These are phyloP conservation scores for Trichoderma aggressivum DNA, from an alignment of 2,329 filamentous ascomycete genomes.

Conservation along the genomic window DNA sequence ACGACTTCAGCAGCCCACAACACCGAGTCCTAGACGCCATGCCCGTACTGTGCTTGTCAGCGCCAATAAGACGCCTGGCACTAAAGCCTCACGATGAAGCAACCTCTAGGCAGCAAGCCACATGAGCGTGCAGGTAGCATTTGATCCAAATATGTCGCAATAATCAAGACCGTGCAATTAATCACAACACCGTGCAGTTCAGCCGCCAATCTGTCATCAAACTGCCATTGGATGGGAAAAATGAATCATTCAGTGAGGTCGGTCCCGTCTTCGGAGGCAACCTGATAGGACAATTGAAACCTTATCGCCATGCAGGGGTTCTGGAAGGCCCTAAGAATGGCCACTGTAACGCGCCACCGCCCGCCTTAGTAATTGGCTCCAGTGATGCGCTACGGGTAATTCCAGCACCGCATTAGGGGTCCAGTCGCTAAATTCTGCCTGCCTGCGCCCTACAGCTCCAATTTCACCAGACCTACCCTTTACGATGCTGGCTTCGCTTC, in stretches of 20 bases:
- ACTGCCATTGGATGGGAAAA: neutral
- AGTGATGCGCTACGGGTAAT: neutral
- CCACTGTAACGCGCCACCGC: slow-evolving; percentile 6
- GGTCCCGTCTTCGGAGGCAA: slow-evolving; percentile 1
- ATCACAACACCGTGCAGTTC: neutral
- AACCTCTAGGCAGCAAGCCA: neutral
- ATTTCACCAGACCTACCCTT: neutral
- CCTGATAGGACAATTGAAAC: neutral
- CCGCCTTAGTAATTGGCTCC: neutral
- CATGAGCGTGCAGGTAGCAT: neutral
- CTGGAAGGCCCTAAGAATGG: neutral
- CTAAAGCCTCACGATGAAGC: neutral
- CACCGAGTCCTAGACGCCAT: neutral
- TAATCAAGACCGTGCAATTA: neutral
- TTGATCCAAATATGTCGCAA: neutral
- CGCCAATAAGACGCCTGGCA: neutral
- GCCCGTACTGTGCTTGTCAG: neutral
- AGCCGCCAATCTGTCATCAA: neutral
- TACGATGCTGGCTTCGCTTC: neutral
- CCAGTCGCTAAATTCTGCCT: neutral
- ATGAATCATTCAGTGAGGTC: neutral
- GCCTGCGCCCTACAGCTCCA: neutral
- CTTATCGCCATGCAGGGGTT: slow-evolving; percentile 1
- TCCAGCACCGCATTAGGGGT: neutral
- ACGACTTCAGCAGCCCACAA: neutral